These are phyloP conservation scores for Toxoplasma gondii DNA, from an alignment of 169 alveolate genomes.

Conservation along the genomic window DNA sequence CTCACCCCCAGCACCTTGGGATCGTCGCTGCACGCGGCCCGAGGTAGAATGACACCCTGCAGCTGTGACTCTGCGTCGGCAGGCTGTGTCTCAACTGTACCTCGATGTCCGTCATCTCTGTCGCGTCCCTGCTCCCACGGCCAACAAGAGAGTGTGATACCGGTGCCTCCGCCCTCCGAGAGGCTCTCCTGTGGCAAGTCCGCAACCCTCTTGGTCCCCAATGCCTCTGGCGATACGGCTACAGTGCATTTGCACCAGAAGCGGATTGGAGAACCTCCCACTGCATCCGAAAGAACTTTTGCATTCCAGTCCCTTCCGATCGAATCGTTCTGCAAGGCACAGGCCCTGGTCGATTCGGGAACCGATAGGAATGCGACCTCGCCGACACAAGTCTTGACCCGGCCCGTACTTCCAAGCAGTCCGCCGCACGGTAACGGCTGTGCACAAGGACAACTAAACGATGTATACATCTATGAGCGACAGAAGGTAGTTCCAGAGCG, in stretches of 20 bases:
- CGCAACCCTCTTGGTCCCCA: background rate
- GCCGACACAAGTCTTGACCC: background rate
- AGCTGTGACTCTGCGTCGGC: background rate
- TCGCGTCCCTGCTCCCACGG: background rate
- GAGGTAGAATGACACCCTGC: background rate
- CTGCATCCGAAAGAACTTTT: background rate
- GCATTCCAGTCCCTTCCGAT: background rate
- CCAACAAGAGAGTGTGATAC: background rate
- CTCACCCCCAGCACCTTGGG: background rate
- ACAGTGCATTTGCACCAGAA: background rate
- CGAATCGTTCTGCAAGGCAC: background rate
- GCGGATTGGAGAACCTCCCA: background rate
- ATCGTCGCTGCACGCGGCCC: background rate
- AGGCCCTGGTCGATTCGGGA: background rate
- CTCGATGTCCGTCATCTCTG: background rate
- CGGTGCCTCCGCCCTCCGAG: background rate
- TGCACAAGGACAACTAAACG: background rate
- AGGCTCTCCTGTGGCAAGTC: background rate
- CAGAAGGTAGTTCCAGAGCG: no score
- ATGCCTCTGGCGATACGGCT: background rate
- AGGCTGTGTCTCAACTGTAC: background rate
- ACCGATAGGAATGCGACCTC: background rate
- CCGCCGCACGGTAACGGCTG: background rate
- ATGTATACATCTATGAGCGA: no score
- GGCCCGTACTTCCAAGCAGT: background rate